phyloP scores from a whole-genome alignment of 106 monocot species.

The Acanthochlamys bracteata region DNA sequence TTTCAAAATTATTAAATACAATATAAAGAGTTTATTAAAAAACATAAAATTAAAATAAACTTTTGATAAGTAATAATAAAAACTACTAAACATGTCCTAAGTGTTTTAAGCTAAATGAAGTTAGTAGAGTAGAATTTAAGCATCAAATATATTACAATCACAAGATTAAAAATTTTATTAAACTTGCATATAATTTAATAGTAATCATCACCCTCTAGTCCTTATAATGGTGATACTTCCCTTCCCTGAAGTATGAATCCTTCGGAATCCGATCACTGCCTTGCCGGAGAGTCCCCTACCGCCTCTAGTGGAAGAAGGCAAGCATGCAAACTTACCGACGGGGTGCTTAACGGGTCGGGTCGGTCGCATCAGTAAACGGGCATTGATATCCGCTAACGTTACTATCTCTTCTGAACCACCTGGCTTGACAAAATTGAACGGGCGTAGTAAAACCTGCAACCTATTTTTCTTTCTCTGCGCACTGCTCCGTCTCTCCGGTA shows the following conservation, averaged over 20 bases:
- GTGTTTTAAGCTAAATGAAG: no score
- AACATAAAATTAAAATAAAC: no score
- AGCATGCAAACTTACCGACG: conserved; percentile 60
- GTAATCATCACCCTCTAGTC: conserved; percentile 64
- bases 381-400: conserved; percentile 79
- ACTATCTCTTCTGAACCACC: conserved; percentile 49
- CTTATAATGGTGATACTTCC: conserved; percentile 90
- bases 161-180: background rate
- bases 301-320: conserved; percentile 28
- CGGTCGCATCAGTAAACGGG: conserved; percentile 56
- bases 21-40: no score
- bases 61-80: no score
- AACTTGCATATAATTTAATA: no score
- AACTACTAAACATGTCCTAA: no score
- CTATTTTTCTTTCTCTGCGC: conserved; percentile 16
- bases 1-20: no score
- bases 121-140: no score
- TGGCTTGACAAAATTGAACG: conserved; percentile 77
- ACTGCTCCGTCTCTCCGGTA: background rate
- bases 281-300: conserved; percentile 81
- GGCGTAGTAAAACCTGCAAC: conserved; percentile 42
- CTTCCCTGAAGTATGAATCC: conserved; percentile 75
- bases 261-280: conserved; percentile 71
- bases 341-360: conserved; percentile 78
- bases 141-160: background rate